phyloP scores from a whole-genome alignment of 2,329 filamentous ascomycete species.

The Purpureocillium takamizusanense region DNA sequence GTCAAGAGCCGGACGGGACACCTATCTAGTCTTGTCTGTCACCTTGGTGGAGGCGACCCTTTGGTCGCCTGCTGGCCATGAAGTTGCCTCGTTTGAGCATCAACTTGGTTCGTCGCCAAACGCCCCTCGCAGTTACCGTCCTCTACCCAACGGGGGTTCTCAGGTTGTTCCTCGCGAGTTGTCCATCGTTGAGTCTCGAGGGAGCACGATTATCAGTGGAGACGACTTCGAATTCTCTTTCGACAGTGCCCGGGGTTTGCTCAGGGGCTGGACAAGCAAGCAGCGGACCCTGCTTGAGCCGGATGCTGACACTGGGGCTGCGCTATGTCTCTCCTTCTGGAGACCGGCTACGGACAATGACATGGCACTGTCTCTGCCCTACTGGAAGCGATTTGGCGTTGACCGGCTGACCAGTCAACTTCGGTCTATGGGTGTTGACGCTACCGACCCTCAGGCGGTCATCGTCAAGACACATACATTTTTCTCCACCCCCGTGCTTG shows the following conservation, averaged over 20 bases:
- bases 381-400: constrained; percentile 48
- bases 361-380: constrained; percentile 38
- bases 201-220: neutral
- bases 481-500: constrained; percentile 49
- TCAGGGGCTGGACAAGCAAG: constrained; percentile 31
- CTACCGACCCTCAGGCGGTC: constrained; percentile 29
- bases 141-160: no score
- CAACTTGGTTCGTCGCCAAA: no score
- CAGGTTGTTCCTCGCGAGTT: no score
- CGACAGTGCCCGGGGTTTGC: constrained; percentile 32
- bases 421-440: constrained; percentile 23
- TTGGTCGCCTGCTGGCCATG: constrained; percentile 45
- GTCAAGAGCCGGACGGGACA: no score
- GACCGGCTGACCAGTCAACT: constrained; percentile 36
- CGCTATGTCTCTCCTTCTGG: constrained; percentile 45
- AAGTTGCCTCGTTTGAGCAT: constrained; percentile 45
- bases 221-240: constrained; percentile 29
- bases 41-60: constrained; percentile 28
- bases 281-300: constrained; percentile 22
- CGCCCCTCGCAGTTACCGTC: no score
- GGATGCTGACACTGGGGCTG: constrained; percentile 24
- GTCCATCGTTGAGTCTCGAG: no score
- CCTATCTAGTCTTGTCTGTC: constrained; percentile 27
- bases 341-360: constrained; percentile 60
- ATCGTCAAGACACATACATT: constrained; percentile 44